phyloP scores from a whole-genome alignment of 1,284 basidiomycete genomes.

The Ganoderma lucidum region DNA sequence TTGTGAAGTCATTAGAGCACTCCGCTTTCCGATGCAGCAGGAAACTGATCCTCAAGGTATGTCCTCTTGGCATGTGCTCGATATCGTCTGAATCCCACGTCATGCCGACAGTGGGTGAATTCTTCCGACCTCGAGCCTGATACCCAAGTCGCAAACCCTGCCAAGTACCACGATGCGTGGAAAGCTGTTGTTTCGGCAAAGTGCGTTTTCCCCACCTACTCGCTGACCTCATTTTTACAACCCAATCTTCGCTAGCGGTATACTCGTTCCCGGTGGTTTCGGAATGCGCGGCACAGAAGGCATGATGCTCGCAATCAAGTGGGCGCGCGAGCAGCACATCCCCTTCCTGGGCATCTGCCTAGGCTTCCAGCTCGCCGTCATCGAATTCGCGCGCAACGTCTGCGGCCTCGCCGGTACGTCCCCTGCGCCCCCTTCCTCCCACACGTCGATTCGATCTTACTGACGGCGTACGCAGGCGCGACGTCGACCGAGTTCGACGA shows the following conservation, averaged over 20 bases:
- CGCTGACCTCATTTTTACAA: slow-evolving; percentile 12
- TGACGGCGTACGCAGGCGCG: slow-evolving; percentile 63
- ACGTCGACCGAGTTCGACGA: slow-evolving; percentile 86
- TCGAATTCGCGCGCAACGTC: slow-evolving; percentile 94
- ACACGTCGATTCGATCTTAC: not conserved
- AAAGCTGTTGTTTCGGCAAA: slow-evolving; percentile 88
- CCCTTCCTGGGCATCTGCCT: slow-evolving; percentile 98
- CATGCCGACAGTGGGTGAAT: slow-evolving; percentile 85
- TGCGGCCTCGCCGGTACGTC: slow-evolving; percentile 73
- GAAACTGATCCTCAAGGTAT: slow-evolving; percentile 81
- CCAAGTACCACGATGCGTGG: slow-evolving; percentile 97
- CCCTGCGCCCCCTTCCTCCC: not conserved
- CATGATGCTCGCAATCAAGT: slow-evolving; percentile 97
- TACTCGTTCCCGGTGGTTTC: slow-evolving; percentile 97
- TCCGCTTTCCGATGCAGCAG: slow-evolving; percentile 92
- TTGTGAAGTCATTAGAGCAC: slow-evolving; percentile 97
- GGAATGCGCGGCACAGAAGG: slow-evolving; percentile 95
- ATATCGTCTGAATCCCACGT: not conserved
- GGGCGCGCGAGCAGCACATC: slow-evolving; percentile 94
- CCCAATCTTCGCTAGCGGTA: slow-evolving; percentile 65
- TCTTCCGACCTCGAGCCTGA: slow-evolving; percentile 92
- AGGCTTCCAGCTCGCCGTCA: slow-evolving; percentile 96
- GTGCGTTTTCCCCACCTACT: slow-evolving; percentile 50
- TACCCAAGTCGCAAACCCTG: slow-evolving; percentile 82
- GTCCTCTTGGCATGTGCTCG: not conserved